Percentiles rank a stretch among this genome's conserved stretches.
Conservation (phyloP, 2,329 filamentous ascomycete genomes). For the Aureobasidium sp. region DNA sequence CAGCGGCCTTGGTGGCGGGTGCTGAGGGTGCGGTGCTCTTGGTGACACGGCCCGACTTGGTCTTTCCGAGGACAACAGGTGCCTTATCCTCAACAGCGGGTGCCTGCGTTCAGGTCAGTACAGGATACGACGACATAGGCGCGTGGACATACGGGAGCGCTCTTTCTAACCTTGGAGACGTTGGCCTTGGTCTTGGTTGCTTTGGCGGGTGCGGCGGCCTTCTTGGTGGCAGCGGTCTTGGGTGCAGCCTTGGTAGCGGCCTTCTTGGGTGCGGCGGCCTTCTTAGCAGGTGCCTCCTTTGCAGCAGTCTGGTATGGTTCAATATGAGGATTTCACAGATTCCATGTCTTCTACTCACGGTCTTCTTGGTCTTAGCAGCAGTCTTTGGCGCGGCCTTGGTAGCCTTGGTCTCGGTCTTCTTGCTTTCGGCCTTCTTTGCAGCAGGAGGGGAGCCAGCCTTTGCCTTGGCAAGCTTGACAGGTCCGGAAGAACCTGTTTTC, state of each 20-base stretch:
- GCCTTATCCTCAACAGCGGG: conserved; percentile 63
- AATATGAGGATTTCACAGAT: not conserved
- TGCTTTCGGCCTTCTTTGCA: conserved; percentile 26
- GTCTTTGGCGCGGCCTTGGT: conserved; percentile 42
- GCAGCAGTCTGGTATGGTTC: conserved; percentile 34
- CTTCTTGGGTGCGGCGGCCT: conserved; percentile 24
- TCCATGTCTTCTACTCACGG: conserved; percentile 1
- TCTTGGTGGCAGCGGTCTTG: conserved; percentile 26
- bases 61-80: conserved; percentile 63
- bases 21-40: conserved; percentile 53
- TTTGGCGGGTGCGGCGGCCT: conserved; percentile 28
- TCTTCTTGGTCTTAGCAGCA: conserved; percentile 36
- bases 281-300: conserved; percentile 26
- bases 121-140: not conserved
- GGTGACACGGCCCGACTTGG: conserved; percentile 77
- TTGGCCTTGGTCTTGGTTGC: conserved; percentile 40
- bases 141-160: conserved; percentile 27
- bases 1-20: conserved; percentile 34
- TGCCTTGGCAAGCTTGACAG: conserved; percentile 65
- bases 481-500: conserved; percentile 66
- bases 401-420: conserved; percentile 30
- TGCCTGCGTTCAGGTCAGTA: conserved; percentile 37
- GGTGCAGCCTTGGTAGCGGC: conserved; percentile 27
- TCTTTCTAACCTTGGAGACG: conserved; percentile 41
- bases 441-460: conserved; percentile 26